phyloP scores from a whole-genome alignment of 495 filamentous ascomycete genomes.

The Cryomyces minteri region DNA sequence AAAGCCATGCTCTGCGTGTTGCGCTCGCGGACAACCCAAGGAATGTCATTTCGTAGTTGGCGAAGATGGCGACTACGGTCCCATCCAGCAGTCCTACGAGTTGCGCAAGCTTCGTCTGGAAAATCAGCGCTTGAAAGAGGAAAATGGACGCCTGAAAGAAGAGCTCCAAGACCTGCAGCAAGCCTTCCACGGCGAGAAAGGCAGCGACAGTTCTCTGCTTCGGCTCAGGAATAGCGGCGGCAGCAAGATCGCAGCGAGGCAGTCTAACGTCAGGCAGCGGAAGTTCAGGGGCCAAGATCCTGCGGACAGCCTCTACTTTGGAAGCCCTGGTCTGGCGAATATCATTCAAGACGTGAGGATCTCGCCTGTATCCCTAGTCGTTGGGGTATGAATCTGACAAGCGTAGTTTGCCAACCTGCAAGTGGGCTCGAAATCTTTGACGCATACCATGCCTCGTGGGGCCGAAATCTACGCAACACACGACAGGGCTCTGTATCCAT shows the following conservation, averaged over 20 bases:
- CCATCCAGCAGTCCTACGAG: slow-evolving; percentile 24
- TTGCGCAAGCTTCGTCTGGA: slow-evolving; percentile 18
- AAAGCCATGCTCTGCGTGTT: slow-evolving; percentile 28
- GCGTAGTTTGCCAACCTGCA: slow-evolving; percentile 22
- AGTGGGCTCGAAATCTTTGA: slow-evolving; percentile 14
- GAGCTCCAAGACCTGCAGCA: slow-evolving; percentile 4
- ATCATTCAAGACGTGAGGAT: slow-evolving; percentile 23
- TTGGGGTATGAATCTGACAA: neutral
- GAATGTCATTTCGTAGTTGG: slow-evolving; percentile 26
- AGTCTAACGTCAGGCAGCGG: slow-evolving; percentile 12
- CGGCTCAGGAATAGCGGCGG: neutral
- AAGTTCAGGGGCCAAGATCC: slow-evolving; percentile 19
- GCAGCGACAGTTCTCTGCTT: slow-evolving; percentile 1
- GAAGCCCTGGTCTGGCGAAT: slow-evolving; percentile 23
- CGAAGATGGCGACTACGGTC: slow-evolving; percentile 23
- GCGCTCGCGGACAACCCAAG: slow-evolving; percentile 25
- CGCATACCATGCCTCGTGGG: slow-evolving; percentile 20
- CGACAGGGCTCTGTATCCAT: slow-evolving; percentile 15
- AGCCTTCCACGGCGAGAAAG: too few species aligned
- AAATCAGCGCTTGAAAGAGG: slow-evolving; percentile 16
- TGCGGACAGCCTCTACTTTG: slow-evolving; percentile 25
- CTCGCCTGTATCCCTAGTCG: neutral
- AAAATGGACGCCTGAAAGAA: slow-evolving; percentile 8
- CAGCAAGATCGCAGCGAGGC: slow-evolving; percentile 2
- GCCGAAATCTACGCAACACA: slow-evolving; percentile 21